Conservation (phyloP, 2,329 filamentous ascomycete genomes). For the Cladosporium phlei region DNA sequence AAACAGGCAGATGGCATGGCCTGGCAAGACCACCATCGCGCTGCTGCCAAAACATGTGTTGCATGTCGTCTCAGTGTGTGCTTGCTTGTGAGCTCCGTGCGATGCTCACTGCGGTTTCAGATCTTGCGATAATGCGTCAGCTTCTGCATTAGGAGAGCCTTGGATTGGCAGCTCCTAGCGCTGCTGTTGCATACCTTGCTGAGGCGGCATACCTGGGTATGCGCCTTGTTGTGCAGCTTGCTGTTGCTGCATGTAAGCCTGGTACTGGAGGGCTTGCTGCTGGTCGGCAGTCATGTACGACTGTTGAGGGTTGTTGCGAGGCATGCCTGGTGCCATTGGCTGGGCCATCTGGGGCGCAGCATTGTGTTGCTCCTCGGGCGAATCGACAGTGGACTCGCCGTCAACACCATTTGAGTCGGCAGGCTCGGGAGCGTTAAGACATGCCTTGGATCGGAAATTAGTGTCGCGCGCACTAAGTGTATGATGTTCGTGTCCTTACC, state of each 20-base stretch:
- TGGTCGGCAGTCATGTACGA: conserved; percentile 37
- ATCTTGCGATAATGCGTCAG: conserved; percentile 14
- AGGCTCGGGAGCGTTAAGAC: conserved; percentile 92
- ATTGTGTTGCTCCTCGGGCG: conserved; percentile 80
- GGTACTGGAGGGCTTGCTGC: conserved; percentile 36
- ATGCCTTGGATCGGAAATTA: conserved; percentile 64
- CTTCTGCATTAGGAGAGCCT: conserved; percentile 14
- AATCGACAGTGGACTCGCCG: conserved; percentile 61
- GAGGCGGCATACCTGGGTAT: conserved; percentile 33
- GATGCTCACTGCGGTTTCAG: conserved; percentile 13
- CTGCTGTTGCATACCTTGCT: conserved; percentile 31
- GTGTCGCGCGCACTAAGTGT: conserved; percentile 8
- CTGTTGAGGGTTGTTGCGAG: conserved; percentile 24
- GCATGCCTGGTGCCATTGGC: conserved; percentile 30
- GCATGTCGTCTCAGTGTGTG: conserved; percentile 11
- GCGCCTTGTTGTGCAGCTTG: conserved; percentile 32
- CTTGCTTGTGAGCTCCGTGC: neutral
- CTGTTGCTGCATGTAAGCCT: conserved; percentile 36
- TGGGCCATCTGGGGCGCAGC: conserved; percentile 37
- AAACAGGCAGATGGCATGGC: conserved; percentile 1
- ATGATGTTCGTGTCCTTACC: conserved; percentile 46
- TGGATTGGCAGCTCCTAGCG: conserved; percentile 21
- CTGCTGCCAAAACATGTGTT: conserved; percentile 9
- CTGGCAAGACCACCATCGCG: neutral
- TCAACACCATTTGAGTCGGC: conserved; percentile 61